Conservation (phyloP, 352 stramenopile species). For the Globisporangium spiculum region DNA sequence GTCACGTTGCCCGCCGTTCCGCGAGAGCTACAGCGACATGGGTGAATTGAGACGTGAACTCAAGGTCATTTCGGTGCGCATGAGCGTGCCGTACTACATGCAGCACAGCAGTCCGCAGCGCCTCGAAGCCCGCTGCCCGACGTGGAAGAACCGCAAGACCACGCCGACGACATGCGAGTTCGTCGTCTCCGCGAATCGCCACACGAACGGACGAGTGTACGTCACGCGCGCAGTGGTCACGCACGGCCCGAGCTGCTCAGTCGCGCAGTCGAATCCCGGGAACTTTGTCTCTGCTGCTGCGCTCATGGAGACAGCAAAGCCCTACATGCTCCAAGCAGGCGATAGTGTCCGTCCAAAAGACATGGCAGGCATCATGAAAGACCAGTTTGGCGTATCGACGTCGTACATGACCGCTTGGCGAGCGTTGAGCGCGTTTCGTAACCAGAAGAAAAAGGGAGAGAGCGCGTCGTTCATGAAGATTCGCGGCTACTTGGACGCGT, state of each 20-base stretch:
- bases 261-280: conserved; percentile 41
- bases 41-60: conserved; percentile 67
- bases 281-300: conserved; percentile 60
- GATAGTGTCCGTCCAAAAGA: conserved; percentile 67
- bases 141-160: conserved; percentile 70
- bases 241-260: conserved; percentile 45
- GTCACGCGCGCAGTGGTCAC: conserved; percentile 55
- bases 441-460: conserved; percentile 67
- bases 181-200: conserved; percentile 70
- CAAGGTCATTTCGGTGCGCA: conserved; percentile 73
- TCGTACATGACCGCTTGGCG: conserved; percentile 83
- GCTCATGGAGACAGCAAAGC: conserved; percentile 71
- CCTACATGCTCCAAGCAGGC: conserved; percentile 57
- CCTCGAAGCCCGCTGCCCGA: conserved; percentile 71
- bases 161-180: conserved; percentile 52
- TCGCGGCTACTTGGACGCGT: conserved; percentile 54
- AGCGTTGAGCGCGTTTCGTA: conserved; percentile 62
- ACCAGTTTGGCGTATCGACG: conserved; percentile 73
- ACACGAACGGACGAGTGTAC: conserved; percentile 75
- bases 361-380: conserved; percentile 81
- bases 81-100: conserved; percentile 75
- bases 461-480: conserved; percentile 70
- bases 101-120: conserved; percentile 81
- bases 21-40: conserved; percentile 76
- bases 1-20: conserved; percentile 48